Conservation (phyloP, 805 yeast genomes). For the Wickerhamiella nectarea region DNA sequence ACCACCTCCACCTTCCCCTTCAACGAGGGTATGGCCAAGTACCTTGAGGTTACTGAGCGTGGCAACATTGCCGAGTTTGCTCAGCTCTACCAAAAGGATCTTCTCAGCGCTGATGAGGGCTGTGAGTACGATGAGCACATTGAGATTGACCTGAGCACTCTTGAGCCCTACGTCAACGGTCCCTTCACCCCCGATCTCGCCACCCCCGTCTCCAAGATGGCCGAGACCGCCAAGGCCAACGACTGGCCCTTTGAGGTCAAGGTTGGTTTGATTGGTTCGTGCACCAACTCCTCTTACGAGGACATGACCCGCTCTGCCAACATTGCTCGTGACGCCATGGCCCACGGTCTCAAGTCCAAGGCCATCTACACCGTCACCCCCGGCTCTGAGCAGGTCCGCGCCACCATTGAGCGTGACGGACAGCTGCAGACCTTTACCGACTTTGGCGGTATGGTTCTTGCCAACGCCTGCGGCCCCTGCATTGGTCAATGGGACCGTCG, state of each 20-base stretch:
- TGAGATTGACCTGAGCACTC: constrained; percentile 74
- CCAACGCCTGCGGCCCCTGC: constrained; percentile 99
- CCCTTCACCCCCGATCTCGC: constrained; percentile 98
- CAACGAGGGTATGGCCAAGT: constrained; percentile 78
- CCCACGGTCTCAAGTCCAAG: constrained; percentile 84
- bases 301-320: constrained; percentile 97
- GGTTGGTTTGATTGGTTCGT: constrained; percentile 95
- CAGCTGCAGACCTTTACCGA: constrained; percentile 75
- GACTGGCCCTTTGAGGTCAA: constrained; percentile 87
- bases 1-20: constrained; percentile 96
- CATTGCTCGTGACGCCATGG: constrained; percentile 78
- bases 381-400: constrained; percentile 97
- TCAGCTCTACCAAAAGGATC: constrained; percentile 39
- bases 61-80: constrained; percentile 75
- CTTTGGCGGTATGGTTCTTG: constrained; percentile 87
- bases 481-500: constrained; percentile 98
- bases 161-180: constrained; percentile 95
- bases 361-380: constrained; percentile 89
- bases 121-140: constrained; percentile 87
- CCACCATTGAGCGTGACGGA: constrained; percentile 95
- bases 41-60: constrained; percentile 78
- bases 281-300: constrained; percentile 97
- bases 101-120: constrained; percentile 75
- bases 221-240: constrained; percentile 67
- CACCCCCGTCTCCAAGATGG: constrained; percentile 80